phyloP scores from a whole-genome alignment of 495 filamentous ascomycete species.

The Penicillium fimorum region DNA sequence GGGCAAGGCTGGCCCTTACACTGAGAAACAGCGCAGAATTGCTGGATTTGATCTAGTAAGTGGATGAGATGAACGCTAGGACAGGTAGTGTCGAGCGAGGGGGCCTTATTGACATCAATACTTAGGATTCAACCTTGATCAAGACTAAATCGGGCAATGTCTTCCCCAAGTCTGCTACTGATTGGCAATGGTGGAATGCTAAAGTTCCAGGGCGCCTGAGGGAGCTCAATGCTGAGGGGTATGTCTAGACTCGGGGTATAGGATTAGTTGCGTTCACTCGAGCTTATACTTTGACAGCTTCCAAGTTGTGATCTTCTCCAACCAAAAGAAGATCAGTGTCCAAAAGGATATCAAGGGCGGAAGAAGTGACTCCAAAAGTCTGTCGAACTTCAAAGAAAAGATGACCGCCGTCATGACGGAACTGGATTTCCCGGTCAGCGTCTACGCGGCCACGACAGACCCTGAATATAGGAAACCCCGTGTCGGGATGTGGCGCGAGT shows the following conservation, averaged over 20 bases:
- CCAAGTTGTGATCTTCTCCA: slow-evolving; percentile 75
- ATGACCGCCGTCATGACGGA: slow-evolving; percentile 63
- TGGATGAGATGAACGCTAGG: not conserved
- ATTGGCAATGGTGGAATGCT: slow-evolving; percentile 95
- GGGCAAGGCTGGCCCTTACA: slow-evolving; percentile 21
- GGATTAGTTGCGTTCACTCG: not conserved
- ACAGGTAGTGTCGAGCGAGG: not conserved
- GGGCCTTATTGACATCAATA: slow-evolving; percentile 1
- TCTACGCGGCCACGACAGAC: slow-evolving; percentile 82
- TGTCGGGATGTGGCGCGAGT: slow-evolving; percentile 83
- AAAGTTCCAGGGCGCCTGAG: slow-evolving; percentile 64
- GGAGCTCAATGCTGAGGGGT: slow-evolving; percentile 71
- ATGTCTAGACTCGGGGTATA: slow-evolving; percentile 19
- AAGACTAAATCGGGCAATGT: slow-evolving; percentile 74
- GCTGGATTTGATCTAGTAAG: slow-evolving; percentile 89
- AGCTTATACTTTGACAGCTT: slow-evolving; percentile 51
- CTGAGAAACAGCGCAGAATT: slow-evolving; percentile 55
- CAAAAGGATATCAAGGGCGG: slow-evolving; percentile 69
- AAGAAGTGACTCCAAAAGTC: slow-evolving; percentile 59
- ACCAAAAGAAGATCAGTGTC: slow-evolving; percentile 78
- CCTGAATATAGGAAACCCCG: slow-evolving; percentile 86
- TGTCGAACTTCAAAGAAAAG: slow-evolving; percentile 77
- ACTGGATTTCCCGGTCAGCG: slow-evolving; percentile 70
- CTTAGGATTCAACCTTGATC: slow-evolving; percentile 85
- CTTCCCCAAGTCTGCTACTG: slow-evolving; percentile 64